Percentiles rank a stretch among this genome's conserved stretches.
These are phyloP conservation scores for Petunia secreta DNA, from an alignment of 257 asterid genomes.

Conservation along the genomic window DNA sequence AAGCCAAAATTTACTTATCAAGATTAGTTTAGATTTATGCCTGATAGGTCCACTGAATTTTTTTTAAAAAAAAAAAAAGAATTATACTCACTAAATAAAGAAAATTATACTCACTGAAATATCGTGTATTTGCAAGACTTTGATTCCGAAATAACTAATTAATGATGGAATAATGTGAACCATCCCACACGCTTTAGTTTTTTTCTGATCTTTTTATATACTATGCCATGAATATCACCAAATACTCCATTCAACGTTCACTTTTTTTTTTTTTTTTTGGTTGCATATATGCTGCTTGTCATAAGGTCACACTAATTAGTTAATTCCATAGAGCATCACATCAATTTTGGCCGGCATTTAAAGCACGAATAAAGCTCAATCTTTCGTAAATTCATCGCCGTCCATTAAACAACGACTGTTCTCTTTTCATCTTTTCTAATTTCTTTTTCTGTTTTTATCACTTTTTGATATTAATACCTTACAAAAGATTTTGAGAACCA, in stretches of 20 bases:
- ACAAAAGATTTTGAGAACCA: background rate
- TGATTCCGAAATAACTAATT: background rate
- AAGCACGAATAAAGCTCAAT: slow-evolving; percentile 24
- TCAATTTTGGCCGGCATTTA: slow-evolving; percentile 8
- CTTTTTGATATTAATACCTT: background rate
- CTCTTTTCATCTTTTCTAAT: background rate
- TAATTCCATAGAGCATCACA: background rate
- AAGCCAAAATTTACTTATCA: too few relatives aligned
- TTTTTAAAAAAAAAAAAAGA: too few relatives aligned
- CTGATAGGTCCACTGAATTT: too few relatives aligned
- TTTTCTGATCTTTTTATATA: too few relatives aligned
- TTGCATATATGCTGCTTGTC: background rate
- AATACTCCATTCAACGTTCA: background rate
- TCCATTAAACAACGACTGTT: background rate
- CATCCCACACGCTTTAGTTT: background rate
- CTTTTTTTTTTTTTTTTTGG: background rate
- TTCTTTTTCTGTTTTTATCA: too few relatives aligned
- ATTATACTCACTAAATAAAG: too few relatives aligned
- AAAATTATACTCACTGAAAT: too few relatives aligned
- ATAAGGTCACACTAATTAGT: background rate
- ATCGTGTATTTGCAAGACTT: too few relatives aligned
- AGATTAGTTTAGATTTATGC: too few relatives aligned
- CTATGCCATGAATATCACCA: background rate
- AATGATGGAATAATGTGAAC: background rate
- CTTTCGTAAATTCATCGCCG: slow-evolving; percentile 18